These are phyloP conservation scores for Curvularia lunata DNA, from an alignment of 2,329 filamentous ascomycete species.

Conservation along the genomic window DNA sequence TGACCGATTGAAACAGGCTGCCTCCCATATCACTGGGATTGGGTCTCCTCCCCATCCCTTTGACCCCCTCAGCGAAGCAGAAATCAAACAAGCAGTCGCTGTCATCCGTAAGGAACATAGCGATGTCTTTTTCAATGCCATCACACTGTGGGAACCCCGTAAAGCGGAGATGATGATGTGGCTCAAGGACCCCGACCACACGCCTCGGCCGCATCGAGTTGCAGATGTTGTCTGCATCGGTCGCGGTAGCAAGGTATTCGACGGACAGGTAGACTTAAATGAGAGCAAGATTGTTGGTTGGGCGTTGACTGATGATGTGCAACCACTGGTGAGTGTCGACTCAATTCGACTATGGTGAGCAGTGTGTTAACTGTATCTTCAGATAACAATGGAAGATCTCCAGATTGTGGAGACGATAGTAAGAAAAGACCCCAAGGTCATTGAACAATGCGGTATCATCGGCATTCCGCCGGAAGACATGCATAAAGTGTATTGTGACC, in stretches of 20 bases:
- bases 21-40: slow-evolving; percentile 65
- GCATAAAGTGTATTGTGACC: slow-evolving; percentile 95
- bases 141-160: slow-evolving; percentile 82
- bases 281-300: slow-evolving; percentile 72
- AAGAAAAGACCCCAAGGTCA: slow-evolving; percentile 81
- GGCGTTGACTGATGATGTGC: slow-evolving; percentile 76
- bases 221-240: slow-evolving; percentile 86
- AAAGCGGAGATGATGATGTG: slow-evolving; percentile 84
- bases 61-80: slow-evolving; percentile 73
- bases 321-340: slow-evolving; percentile 70
- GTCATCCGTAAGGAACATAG: slow-evolving; percentile 73
- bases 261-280: slow-evolving; percentile 78
- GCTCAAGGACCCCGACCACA: slow-evolving; percentile 69
- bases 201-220: slow-evolving; percentile 69
- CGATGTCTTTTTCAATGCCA: slow-evolving; percentile 82
- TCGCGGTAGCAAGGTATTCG: slow-evolving; percentile 77
- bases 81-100: slow-evolving; percentile 75
- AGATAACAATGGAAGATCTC: slow-evolving; percentile 92
- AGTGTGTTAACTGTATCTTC: slow-evolving; percentile 5
- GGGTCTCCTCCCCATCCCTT: slow-evolving; percentile 70
- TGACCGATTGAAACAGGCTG: slow-evolving; percentile 68
- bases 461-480: slow-evolving; percentile 84
- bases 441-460: slow-evolving; percentile 85
- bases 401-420: slow-evolving; percentile 77
- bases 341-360: neutral